These are phyloP conservation scores for Penicillium sp. DNA, from an alignment of 2,329 filamentous ascomycete genomes.

Conservation along the genomic window DNA sequence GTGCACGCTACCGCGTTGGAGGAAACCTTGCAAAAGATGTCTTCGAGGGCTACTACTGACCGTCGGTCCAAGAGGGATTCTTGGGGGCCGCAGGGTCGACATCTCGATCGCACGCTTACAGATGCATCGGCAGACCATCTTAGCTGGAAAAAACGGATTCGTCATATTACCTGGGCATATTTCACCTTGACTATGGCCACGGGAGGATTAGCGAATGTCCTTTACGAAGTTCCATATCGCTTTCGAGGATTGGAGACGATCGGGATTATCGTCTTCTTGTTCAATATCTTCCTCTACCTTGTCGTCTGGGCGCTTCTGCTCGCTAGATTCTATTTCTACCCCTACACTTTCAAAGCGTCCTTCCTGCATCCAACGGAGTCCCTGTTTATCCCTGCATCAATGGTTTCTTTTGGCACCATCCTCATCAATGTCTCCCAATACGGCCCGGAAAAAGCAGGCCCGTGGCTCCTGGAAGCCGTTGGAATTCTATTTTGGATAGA, in stretches of 20 bases:
- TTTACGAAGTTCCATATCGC: constrained; percentile 56
- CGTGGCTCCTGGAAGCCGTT: constrained; percentile 63
- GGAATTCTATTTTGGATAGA: constrained; percentile 75
- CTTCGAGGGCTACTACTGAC: constrained; percentile 19
- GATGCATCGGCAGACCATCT: constrained; percentile 29
- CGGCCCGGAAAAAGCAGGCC: constrained; percentile 61
- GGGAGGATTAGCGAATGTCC: constrained; percentile 60
- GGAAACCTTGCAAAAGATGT: constrained; percentile 20
- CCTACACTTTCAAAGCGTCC: constrained; percentile 68
- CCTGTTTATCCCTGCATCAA: constrained; percentile 70
- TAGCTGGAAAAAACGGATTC: constrained; percentile 56
- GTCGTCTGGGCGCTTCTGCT: constrained; percentile 65
- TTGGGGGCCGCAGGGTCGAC: constrained; percentile 16
- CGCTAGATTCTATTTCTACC: constrained; percentile 67
- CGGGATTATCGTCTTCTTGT: constrained; percentile 61
- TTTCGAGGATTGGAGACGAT: constrained; percentile 59
- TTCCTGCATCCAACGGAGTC: constrained; percentile 77
- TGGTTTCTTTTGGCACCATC: constrained; percentile 71
- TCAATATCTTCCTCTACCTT: constrained; percentile 64
- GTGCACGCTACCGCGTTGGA: constrained; percentile 33
- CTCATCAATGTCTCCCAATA: constrained; percentile 79
- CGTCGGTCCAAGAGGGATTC: constrained; percentile 7
- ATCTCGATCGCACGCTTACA: constrained; percentile 11
- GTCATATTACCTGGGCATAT: constrained; percentile 74
- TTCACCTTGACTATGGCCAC: constrained; percentile 70